Percentiles rank a stretch among this genome's conserved stretches.
Evolutionary conservation across 2,329 filamentous ascomycete species (phyloP).

Genomic region (Lasiodiplodia hormozganensis): DNA sequence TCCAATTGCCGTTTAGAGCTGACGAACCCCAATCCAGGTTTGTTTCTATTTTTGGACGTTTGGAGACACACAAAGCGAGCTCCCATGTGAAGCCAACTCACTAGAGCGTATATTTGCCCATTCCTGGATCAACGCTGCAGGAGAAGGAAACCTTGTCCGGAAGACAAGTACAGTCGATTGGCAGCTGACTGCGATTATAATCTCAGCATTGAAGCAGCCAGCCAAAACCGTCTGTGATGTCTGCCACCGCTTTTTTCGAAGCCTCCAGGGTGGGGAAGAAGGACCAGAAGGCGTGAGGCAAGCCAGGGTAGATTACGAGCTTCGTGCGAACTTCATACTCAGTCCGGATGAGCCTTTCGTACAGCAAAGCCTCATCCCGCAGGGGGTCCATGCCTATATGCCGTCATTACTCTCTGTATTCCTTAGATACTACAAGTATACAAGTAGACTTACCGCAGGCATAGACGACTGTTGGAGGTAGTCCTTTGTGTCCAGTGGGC

Average conservation of each 20-base stretch:
- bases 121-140: too few relatives aligned
- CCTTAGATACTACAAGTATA: not conserved
- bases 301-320: constrained; percentile 52
- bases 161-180: too few relatives aligned
- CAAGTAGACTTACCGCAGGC: constrained; percentile 48
- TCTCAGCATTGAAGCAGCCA: constrained; percentile 39
- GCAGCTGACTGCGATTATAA: too few relatives aligned
- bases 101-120: too few relatives aligned
- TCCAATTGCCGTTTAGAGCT: too few relatives aligned
- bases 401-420: not conserved
- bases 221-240: constrained; percentile 41
- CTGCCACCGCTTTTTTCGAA: constrained; percentile 36
- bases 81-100: too few relatives aligned
- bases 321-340: constrained; percentile 52
- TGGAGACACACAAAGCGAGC: too few relatives aligned
- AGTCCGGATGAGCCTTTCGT: constrained; percentile 56
- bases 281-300: constrained; percentile 51
- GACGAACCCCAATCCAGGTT: too few relatives aligned
- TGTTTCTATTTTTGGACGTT: too few relatives aligned
- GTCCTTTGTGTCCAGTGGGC: constrained; percentile 34
- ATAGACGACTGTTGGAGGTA: constrained; percentile 59
- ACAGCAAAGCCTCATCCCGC: constrained; percentile 61
- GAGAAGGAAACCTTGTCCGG: too few relatives aligned
- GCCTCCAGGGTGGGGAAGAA: constrained; percentile 41
- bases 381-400: constrained; percentile 51